Evolutionary conservation across 495 filamentous ascomycete species (phyloP).

Genomic region (Penicillium psychrofluorescens): DNA sequence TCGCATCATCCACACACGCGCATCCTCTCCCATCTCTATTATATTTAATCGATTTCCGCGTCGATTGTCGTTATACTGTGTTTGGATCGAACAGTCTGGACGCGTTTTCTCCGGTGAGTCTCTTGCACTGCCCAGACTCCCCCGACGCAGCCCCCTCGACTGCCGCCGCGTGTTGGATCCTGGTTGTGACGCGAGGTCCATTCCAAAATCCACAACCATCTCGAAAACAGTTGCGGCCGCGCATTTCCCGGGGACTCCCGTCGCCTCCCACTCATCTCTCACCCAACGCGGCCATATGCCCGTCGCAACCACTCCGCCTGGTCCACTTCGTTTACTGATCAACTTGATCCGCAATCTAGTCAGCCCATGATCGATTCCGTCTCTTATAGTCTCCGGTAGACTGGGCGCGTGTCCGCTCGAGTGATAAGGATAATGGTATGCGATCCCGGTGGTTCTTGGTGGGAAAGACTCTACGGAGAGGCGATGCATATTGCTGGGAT

Average conservation of each 20-base stretch:
- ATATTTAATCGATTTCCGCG: constrained; percentile 6
- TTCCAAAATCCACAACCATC: background rate
- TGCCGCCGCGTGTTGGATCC: too few relatives aligned
- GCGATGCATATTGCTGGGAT: background rate
- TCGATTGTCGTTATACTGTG: constrained; percentile 7
- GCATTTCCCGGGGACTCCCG: background rate
- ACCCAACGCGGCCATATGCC: constrained; percentile 1
- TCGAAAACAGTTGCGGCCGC: too few relatives aligned
- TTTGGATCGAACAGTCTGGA: constrained; percentile 2
- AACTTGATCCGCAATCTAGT: constrained; percentile 15
- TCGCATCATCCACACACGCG: background rate
- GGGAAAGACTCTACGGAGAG: background rate
- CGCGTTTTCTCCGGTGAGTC: constrained; percentile 19
- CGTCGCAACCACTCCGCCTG: background rate
- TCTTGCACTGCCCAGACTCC: background rate
- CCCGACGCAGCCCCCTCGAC: background rate
- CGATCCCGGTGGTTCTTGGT: background rate
- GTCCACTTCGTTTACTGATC: constrained; percentile 5
- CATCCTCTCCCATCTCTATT: constrained; percentile 18
- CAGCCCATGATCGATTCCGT: constrained; percentile 13
- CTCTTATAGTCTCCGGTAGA: constrained; percentile 20
- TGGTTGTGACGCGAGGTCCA: background rate
- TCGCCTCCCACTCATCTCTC: background rate
- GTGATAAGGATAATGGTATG: constrained; percentile 34
- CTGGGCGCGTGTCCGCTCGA: constrained; percentile 16